Base-by-base conservation (phyloP, 129 eudicot genomes). In the Tagetes patula region DNA sequence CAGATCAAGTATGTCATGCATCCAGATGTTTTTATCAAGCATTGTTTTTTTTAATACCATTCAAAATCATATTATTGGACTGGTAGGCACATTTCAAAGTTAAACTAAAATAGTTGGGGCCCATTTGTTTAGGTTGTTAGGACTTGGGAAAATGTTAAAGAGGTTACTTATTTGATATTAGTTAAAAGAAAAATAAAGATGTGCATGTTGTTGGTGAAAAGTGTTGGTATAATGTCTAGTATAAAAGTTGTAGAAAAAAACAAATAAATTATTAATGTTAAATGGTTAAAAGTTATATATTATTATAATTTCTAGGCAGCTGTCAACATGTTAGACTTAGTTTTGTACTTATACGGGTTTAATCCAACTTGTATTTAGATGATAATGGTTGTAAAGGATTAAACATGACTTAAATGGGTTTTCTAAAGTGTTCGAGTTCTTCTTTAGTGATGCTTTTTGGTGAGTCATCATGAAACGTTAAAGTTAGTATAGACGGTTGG, bases 1-100 rank as follows among this genome's bases (percentile, higher is more conserved):
- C 58, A 56, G 36, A 43, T 67, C 59, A 47, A 43, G 68, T 8
- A 67, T 58, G 63, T 58, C 81, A 77, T 77, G 69, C 75, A 77
- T 69, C 69, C 61, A 45, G 78, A 46, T 74, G 70, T 36, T 47
- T 30, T 34, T 32, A 73, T 10, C 14, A 33, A 43, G 43, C 45
- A 56, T 32, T 30, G 33, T 27, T 34, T 3, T 30, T 52, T 66
- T 39, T 54, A 27, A 50, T 75, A 41, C 55, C 66, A 52, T 40
- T 52, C 59, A 71, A 20, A 20, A 58, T 71, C 75, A 30, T 63
- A 62, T 74, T 40, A 37, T 74, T 43, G 48, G 27, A 20, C 27
- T 38, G 53, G 49, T 48, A 54, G 31, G 1, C 34, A 11, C 13
- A 4, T 72, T 72, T 71, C 42, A 34, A 69, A 33, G 8, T 50